These are phyloP conservation scores for Pestalotiopsis sp. DNA, from an alignment of 2,329 filamentous ascomycete species.

Conservation along the genomic window DNA sequence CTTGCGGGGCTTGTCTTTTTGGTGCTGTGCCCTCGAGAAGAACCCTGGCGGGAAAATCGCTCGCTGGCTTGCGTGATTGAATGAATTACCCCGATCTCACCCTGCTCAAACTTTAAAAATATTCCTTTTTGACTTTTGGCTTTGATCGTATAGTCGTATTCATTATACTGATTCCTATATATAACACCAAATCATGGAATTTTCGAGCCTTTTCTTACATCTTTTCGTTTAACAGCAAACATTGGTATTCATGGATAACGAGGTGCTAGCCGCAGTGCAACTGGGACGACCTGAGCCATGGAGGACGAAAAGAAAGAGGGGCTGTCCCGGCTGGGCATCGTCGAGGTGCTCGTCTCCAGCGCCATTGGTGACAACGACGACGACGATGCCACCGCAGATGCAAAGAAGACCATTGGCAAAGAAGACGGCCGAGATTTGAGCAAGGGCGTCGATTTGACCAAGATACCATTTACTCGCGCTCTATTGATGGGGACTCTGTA, in stretches of 20 bases:
- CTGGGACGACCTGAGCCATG: background rate
- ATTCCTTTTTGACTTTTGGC: background rate
- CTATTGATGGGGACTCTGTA: conserved; percentile 2
- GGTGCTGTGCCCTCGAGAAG: too few relatives aligned
- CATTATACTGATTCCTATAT: background rate
- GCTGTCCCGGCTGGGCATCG: conserved; percentile 1
- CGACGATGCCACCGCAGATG: background rate
- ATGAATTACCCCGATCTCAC: background rate
- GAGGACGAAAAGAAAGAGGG: conserved; percentile 8
- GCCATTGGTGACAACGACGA: background rate
- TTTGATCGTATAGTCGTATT: background rate
- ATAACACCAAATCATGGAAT: background rate
- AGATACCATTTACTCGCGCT: background rate
- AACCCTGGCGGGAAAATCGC: background rate
- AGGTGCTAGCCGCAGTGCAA: background rate
- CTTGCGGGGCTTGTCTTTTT: background rate
- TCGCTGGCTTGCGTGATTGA: background rate
- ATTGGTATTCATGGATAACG: conserved; percentile 1
- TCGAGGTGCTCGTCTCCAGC: background rate
- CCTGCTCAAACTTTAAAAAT: background rate
- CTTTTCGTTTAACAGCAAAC: background rate
- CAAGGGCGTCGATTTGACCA: background rate
- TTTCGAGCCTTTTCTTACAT: background rate
- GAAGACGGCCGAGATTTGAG: background rate
- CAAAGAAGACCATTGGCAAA: background rate